Conservation (phyloP, 305 asterid genomes). For the Striga hermonthica region DNA sequence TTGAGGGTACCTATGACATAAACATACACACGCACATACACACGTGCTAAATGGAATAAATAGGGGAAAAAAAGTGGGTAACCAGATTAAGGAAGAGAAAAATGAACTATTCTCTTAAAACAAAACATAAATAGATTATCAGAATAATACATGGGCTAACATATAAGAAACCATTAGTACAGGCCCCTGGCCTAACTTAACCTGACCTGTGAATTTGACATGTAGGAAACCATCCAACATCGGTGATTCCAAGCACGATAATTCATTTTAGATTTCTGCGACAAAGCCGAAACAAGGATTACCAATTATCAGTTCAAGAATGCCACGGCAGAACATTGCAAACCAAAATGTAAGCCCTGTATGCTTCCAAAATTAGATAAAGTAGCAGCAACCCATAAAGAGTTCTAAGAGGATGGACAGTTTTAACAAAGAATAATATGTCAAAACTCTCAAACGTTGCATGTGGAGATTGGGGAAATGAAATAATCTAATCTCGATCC, state of each 20-base stretch:
- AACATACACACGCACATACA: neutral
- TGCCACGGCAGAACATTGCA: neutral
- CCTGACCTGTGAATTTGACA: constrained; percentile 66
- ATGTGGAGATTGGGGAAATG: too few species aligned
- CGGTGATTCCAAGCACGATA: constrained; percentile 97
- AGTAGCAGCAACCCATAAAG: too few species aligned
- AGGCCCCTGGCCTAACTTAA: neutral
- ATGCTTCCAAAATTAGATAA: too few species aligned
- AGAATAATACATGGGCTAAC: constrained; percentile 16
- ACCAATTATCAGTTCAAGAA: constrained; percentile 12
- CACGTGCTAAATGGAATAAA: constrained; percentile 1
- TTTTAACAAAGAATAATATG: too few species aligned
- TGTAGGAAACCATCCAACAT: constrained; percentile 88
- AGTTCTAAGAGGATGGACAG: too few species aligned
- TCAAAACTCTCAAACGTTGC: too few species aligned
- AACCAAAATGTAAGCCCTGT: too few species aligned
- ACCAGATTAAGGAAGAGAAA: constrained; percentile 19
- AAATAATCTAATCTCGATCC: too few species aligned
- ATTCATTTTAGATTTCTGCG: constrained; percentile 88
- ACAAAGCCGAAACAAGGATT: constrained; percentile 29
- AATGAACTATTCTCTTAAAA: constrained; percentile 7
- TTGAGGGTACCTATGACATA: neutral
- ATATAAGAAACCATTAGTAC: neutral
- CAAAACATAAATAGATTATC: constrained; percentile 27
- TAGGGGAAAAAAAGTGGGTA: constrained; percentile 6